Evolutionary conservation across 2,329 filamentous ascomycete genomes (phyloP).

Genomic region (Lasiodiplodia sp.): DNA sequence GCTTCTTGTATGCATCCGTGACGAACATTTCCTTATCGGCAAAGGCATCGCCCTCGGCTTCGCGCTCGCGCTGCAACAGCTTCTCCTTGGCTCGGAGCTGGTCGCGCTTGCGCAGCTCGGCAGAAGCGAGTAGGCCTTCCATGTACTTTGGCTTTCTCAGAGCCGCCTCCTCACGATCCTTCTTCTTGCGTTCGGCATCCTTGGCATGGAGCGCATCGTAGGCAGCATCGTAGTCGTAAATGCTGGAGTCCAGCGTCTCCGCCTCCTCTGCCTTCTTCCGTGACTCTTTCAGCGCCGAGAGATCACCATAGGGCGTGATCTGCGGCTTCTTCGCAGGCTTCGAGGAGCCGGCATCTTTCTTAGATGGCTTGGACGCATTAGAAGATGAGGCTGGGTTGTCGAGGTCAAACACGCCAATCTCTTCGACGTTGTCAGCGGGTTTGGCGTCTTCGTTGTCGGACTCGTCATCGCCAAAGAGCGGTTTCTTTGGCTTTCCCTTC

Average conservation of each 20-base stretch:
- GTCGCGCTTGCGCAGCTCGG: constrained; percentile 79
- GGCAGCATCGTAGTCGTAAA: constrained; percentile 86
- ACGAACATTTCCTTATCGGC: constrained; percentile 87
- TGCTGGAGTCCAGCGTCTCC: constrained; percentile 71
- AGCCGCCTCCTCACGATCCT: constrained; percentile 59
- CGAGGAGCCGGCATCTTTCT: constrained; percentile 38
- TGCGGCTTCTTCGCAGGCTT: constrained; percentile 47
- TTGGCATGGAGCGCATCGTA: constrained; percentile 75
- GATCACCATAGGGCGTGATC: constrained; percentile 62
- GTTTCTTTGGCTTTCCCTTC: constrained; percentile 38
- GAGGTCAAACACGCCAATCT: constrained; percentile 63
- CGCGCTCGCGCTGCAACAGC: constrained; percentile 77
- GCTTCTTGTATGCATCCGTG: constrained; percentile 80
- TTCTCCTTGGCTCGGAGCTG: constrained; percentile 81
- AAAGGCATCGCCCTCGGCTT: constrained; percentile 81
- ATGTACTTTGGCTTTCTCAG: constrained; percentile 80
- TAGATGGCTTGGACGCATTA: constrained; percentile 38
- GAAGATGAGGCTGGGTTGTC: constrained; percentile 46
- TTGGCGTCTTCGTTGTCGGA: constrained; percentile 60
- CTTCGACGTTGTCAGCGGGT: constrained; percentile 52
- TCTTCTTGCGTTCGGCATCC: constrained; percentile 63
- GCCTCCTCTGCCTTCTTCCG: constrained; percentile 71
- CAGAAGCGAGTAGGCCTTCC: constrained; percentile 73
- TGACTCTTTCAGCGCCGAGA: constrained; percentile 70
- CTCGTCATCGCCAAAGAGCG: constrained; percentile 62